phyloP scores from a whole-genome alignment of 495 filamentous ascomycete species.

The Pseudomonodictys pantanalensis region DNA sequence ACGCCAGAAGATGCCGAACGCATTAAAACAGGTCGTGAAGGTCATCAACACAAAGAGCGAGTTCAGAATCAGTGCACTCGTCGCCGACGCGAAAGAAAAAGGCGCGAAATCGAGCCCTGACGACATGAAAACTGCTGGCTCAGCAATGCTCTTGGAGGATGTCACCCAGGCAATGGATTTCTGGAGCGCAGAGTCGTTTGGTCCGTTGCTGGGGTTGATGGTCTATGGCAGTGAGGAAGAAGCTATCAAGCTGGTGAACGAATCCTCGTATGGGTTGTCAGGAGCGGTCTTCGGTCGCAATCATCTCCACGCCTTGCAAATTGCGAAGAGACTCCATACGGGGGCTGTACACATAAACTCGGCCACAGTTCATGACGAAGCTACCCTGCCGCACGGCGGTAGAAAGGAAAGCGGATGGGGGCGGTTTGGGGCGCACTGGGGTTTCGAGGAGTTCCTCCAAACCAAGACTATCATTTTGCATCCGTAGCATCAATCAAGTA shows the following conservation, averaged over 20 bases:
- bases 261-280: conserved; percentile 39
- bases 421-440: not conserved
- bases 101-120: too few species aligned
- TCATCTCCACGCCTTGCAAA: conserved; percentile 33
- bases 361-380: not conserved
- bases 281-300: conserved; percentile 40
- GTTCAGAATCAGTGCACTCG: too few species aligned
- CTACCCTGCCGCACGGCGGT: not conserved
- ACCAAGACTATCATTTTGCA: too few species aligned
- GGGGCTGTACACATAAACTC: conserved; percentile 5
- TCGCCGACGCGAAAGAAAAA: too few species aligned
- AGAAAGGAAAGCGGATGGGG: conserved; percentile 4
- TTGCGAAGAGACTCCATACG: conserved; percentile 38
- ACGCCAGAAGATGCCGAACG: conserved; percentile 34
- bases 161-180: conserved; percentile 76
- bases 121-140: too few species aligned
- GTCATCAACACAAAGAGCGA: too few species aligned
- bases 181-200: conserved; percentile 76
- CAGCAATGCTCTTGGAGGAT: conserved; percentile 55
- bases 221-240: conserved; percentile 18
- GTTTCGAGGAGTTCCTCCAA: too few species aligned
- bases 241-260: conserved; percentile 39
- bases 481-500: too few species aligned
- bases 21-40: conserved; percentile 50
- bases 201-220: conserved; percentile 57